phyloP scores from a whole-genome alignment of 306 rosid genomes.

The Nissolia schottii region DNA sequence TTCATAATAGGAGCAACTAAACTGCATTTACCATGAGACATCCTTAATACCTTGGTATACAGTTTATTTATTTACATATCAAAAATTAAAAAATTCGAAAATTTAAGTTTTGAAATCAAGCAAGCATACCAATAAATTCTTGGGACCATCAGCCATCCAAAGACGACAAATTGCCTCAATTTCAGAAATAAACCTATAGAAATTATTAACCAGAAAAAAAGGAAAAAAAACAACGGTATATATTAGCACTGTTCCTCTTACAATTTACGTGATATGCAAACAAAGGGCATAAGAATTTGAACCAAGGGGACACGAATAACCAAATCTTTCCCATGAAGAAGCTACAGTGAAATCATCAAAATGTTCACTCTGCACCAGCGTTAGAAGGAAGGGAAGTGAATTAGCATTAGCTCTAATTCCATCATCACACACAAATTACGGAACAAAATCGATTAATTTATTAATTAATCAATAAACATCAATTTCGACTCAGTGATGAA shows the following conservation, averaged over 20 bases:
- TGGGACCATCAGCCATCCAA: slow-evolving; percentile 75
- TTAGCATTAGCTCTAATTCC: not conserved
- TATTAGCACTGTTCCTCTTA: not conserved
- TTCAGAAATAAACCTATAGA: slow-evolving; percentile 71
- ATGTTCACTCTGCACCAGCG: slow-evolving; percentile 55
- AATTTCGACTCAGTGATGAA: not conserved
- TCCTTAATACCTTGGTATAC: not conserved
- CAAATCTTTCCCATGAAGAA: slow-evolving; percentile 82
- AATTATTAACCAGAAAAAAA: not conserved
- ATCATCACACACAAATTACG: not conserved
- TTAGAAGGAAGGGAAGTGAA: not conserved
- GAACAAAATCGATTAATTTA: not conserved
- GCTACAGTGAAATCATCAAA: slow-evolving; percentile 90
- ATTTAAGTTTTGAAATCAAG: slow-evolving; percentile 8
- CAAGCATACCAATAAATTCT: slow-evolving; percentile 61
- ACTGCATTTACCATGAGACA: not conserved
- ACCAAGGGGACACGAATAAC: not conserved
- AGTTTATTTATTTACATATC: too few species aligned
- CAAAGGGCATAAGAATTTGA: not conserved
- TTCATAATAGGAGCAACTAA: not conserved
- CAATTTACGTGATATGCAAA: not conserved
- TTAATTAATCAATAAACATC: not conserved
- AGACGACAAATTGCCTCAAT: slow-evolving; percentile 76
- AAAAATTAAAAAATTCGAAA: not conserved
- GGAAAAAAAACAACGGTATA: not conserved